These are phyloP conservation scores for Phytomonas francai DNA, from an alignment of 208 protist genomes.

Conservation along the genomic window DNA sequence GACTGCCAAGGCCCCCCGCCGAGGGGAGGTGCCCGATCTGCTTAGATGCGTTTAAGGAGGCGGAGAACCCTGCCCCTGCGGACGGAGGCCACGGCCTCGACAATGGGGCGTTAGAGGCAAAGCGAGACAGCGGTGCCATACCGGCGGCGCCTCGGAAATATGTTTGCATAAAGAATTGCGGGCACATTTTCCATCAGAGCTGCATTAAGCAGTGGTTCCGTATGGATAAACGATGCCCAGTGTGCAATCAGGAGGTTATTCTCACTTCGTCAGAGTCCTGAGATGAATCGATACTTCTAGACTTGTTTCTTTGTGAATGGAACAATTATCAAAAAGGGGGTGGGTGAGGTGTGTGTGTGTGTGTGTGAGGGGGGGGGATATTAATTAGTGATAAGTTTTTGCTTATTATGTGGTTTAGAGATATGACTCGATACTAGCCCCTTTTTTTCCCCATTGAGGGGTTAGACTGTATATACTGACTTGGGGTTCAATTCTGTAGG, in stretches of 20 bases:
- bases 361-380: too few relatives aligned
- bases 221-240: slow-evolving; percentile 59
- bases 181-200: slow-evolving; percentile 57
- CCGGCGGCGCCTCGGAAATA: too few relatives aligned
- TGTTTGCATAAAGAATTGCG: slow-evolving; percentile 41
- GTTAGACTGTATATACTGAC: too few relatives aligned
- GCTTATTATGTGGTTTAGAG: background rate
- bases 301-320: too few relatives aligned
- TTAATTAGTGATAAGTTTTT: background rate
- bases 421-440: too few relatives aligned
- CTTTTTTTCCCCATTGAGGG: too few relatives aligned
- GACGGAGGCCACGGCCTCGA: slow-evolving; percentile 5
- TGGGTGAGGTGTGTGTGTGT: background rate
- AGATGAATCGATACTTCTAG: too few relatives aligned
- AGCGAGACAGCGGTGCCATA: too few relatives aligned
- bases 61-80: slow-evolving; percentile 1
- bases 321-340: too few relatives aligned
- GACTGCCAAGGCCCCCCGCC: slow-evolving; percentile 5
- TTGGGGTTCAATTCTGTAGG: too few relatives aligned
- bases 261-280: slow-evolving; percentile 8
- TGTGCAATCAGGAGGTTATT: slow-evolving; percentile 59
- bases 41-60: slow-evolving; percentile 29
- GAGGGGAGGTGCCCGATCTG: slow-evolving; percentile 63
- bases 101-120: too few relatives aligned
- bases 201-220: slow-evolving; percentile 68